A percentile compares a stretch with the other conserved stretches of the same genome.
Conservation (phyloP, 805 yeast species). For the Candida dajiaensis region DNA sequence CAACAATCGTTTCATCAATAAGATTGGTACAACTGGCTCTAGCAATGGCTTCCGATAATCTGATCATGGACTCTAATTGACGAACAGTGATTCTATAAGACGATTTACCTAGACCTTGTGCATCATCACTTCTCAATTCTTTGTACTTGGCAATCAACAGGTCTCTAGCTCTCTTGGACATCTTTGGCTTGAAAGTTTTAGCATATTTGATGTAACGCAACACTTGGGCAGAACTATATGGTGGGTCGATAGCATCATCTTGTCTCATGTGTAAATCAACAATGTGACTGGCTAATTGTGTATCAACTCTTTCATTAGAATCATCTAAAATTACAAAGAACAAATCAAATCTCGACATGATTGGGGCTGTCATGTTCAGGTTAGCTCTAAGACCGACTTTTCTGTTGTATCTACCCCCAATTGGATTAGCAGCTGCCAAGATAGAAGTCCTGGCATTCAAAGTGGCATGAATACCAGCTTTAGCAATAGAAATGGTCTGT, state of each 20-base stretch:
- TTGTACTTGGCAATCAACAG: slow-evolving; percentile 73
- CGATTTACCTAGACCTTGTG: slow-evolving; percentile 79
- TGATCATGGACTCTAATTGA: slow-evolving; percentile 89
- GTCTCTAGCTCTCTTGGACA: slow-evolving; percentile 77
- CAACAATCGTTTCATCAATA: slow-evolving; percentile 81
- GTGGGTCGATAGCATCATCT: slow-evolving; percentile 87
- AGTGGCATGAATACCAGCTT: slow-evolving; percentile 98
- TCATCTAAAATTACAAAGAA: slow-evolving; percentile 94
- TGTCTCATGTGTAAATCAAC: slow-evolving; percentile 87
- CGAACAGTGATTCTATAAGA: slow-evolving; percentile 95
- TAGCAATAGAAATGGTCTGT: slow-evolving; percentile 96
- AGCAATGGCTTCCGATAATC: slow-evolving; percentile 94
- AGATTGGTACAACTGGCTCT: slow-evolving; percentile 70
- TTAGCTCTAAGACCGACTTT: slow-evolving; percentile 79
- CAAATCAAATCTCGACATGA: slow-evolving; percentile 95
- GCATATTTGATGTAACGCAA: slow-evolving; percentile 88
- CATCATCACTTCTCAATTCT: slow-evolving; percentile 82
- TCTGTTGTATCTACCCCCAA: slow-evolving; percentile 93
- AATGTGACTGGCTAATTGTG: slow-evolving; percentile 86
- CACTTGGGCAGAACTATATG: slow-evolving; percentile 82
- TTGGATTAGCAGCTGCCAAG: slow-evolving; percentile 97
- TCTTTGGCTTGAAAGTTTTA: slow-evolving; percentile 82
- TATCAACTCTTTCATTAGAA: slow-evolving; percentile 85
- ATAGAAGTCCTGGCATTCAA: slow-evolving; percentile 94
- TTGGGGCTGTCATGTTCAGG: slow-evolving; percentile 94